Base-by-base conservation (phyloP, 495 filamentous ascomycete species). In the Trichoderma orchidacearum region DNA sequence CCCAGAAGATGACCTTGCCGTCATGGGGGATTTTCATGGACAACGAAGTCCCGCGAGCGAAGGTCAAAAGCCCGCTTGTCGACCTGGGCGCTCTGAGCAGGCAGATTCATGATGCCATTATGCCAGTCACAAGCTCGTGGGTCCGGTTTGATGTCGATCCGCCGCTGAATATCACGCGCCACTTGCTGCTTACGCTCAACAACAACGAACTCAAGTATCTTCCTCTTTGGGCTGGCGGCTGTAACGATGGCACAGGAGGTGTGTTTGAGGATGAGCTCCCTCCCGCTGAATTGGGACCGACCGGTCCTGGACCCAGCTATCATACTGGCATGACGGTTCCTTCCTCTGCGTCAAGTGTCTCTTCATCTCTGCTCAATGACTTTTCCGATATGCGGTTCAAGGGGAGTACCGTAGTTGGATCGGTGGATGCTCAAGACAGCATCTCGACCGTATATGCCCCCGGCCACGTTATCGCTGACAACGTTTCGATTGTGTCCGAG, bases 201-300 rank as follows among this genome's bases (percentile, higher is more conserved):
- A 63, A 70, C n/a, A 59, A 65, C 6, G 74, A 75, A 63, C 60
- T 73, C 18, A 60, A 67, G 12, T 75, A 66, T 53, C 64, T 77
- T 5, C 74, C 74, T 3, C 67, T 75, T 3, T 77, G 73, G 72
- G 74, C 72, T 15, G 72, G 65, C n/a, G 74, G 74, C 11, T 59
- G 71, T 11, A 68, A 75, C 28, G 74, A 77, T 38, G 74, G 67
- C 3, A 68, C 70, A 3, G 74, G 73, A 23, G 72, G 69, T 18
- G 72, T 75, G n/a, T 76, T 70, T 36, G 67, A 75, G 34, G 35
- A 61, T 0, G 53, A 54, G 1, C 61, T 77, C 3, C 73, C 74
- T 0, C 63, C 67, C 5, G 62, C 74, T 0, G 66, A 70, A 9
- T 60, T 69, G 56, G 74, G 73, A 0, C 72, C 74, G 0, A 67